Evolutionary conservation across 2,329 filamentous ascomycete species (phyloP).

Genomic region (Trichoderma oligosporum): DNA sequence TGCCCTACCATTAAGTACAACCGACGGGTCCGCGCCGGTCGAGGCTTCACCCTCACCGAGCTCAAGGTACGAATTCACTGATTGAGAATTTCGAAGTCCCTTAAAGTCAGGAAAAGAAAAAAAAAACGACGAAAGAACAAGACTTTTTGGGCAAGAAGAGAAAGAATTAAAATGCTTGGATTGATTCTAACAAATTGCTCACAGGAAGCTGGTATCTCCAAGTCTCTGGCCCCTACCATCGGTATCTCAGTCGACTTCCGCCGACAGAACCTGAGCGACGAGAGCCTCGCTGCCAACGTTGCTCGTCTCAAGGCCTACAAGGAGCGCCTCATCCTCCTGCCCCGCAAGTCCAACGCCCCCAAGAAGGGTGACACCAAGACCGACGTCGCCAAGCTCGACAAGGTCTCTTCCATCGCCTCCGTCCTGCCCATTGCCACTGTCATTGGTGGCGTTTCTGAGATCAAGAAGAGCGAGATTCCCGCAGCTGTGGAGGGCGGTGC

Average conservation of each 20-base stretch:
- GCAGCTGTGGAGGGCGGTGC: constrained; percentile 75
- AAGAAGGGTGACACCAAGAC: constrained; percentile 92
- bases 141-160: no score
- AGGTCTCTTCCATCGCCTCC: constrained; percentile 44
- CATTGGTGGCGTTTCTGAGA: constrained; percentile 62
- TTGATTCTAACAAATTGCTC: constrained; percentile 33
- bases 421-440: constrained; percentile 70
- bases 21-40: constrained; percentile 91
- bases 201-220: constrained; percentile 91
- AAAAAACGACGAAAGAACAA: not conserved
- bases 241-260: constrained; percentile 95
- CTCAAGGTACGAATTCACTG: constrained; percentile 83
- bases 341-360: constrained; percentile 86
- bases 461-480: constrained; percentile 79
- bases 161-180: not conserved
- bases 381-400: constrained; percentile 66
- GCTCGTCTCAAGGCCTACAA: constrained; percentile 97
- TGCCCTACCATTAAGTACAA: constrained; percentile 99
- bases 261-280: constrained; percentile 95
- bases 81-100: not conserved
- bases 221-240: constrained; percentile 90
- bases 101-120: not conserved
- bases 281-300: constrained; percentile 91
- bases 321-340: constrained; percentile 94
- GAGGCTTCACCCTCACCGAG: constrained; percentile 96